These are phyloP conservation scores for Lactarius pseudohatsudake DNA, from an alignment of 768 basidiomycete genomes.

Conservation along the genomic window DNA sequence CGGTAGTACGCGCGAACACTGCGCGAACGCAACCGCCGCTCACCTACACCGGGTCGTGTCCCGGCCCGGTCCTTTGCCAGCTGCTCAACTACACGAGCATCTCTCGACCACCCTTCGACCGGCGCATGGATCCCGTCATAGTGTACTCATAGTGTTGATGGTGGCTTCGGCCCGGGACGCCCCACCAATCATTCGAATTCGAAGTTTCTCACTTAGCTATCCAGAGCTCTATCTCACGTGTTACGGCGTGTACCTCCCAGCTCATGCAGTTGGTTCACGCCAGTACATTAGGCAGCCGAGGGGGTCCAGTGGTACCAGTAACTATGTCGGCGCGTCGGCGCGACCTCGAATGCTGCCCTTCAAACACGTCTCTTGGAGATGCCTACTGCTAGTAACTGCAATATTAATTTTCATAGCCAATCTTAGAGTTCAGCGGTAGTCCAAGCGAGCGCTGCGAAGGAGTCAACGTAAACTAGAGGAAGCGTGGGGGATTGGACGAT, in stretches of 20 bases:
- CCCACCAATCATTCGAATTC: constrained; percentile 49
- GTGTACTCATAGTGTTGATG: constrained; percentile 44
- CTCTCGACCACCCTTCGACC: constrained; percentile 53
- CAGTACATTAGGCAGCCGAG: neutral
- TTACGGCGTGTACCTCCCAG: no score
- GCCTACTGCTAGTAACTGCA: constrained; percentile 22
- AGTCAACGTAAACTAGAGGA: constrained; percentile 71
- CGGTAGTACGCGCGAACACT: no score
- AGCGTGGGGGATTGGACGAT: constrained; percentile 46
- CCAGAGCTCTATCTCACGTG: no score
- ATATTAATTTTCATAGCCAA: constrained; percentile 36
- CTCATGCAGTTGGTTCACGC: no score
- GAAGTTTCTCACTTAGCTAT: neutral
- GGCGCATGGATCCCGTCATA: constrained; percentile 48
- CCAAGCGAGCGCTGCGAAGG: constrained; percentile 41
- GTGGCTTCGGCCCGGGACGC: constrained; percentile 56
- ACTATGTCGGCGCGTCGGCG: neutral
- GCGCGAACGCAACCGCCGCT: no score
- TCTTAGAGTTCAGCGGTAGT: constrained; percentile 36
- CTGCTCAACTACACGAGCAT: no score
- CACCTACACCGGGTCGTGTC: no score
- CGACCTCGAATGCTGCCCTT: neutral
- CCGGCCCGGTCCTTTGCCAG: no score
- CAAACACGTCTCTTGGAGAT: neutral
- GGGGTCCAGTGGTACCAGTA: no score